Evolutionary conservation across 352 stramenopile genomes (phyloP).

Genomic region (Phytopythium ostracodes): DNA sequence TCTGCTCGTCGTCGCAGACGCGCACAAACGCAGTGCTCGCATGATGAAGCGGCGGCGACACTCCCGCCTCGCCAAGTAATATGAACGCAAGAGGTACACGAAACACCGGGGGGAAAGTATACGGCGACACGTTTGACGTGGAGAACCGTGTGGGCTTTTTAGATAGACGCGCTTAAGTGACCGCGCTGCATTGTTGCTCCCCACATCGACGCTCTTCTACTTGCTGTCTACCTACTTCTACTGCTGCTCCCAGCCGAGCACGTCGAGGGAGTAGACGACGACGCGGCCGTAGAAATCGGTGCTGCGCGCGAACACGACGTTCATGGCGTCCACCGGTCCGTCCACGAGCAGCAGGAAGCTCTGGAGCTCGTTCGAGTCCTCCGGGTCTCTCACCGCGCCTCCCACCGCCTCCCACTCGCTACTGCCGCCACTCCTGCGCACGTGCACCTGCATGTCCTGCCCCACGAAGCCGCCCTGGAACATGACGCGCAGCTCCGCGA

Average conservation of each 20-base stretch:
- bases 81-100: constrained; percentile 1
- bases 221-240: not conserved
- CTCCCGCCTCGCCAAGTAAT: not conserved
- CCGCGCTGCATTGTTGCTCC: too few species aligned
- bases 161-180: not conserved
- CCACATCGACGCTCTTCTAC: not conserved
- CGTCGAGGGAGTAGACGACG: constrained; percentile 54
- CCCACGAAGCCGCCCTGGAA: constrained; percentile 78
- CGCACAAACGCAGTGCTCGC: constrained; percentile 1
- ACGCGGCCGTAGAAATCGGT: constrained; percentile 76
- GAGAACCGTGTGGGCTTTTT: not conserved
- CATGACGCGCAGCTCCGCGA: constrained; percentile 47
- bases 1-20: not conserved
- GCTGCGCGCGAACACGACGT: constrained; percentile 52
- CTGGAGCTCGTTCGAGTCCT: constrained; percentile 59
- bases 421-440: constrained; percentile 10
- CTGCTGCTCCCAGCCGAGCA: constrained; percentile 26
- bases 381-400: constrained; percentile 26
- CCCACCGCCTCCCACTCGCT: constrained; percentile 20
- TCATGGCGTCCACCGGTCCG: constrained; percentile 30
- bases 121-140: not conserved
- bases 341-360: constrained; percentile 23
- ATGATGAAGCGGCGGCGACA: not conserved
- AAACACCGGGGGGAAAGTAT: not conserved
- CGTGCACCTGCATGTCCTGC: constrained; percentile 47